Evolutionary conservation across 2,329 filamentous ascomycete genomes (phyloP).

Genomic region (Colletotrichum magnum): DNA sequence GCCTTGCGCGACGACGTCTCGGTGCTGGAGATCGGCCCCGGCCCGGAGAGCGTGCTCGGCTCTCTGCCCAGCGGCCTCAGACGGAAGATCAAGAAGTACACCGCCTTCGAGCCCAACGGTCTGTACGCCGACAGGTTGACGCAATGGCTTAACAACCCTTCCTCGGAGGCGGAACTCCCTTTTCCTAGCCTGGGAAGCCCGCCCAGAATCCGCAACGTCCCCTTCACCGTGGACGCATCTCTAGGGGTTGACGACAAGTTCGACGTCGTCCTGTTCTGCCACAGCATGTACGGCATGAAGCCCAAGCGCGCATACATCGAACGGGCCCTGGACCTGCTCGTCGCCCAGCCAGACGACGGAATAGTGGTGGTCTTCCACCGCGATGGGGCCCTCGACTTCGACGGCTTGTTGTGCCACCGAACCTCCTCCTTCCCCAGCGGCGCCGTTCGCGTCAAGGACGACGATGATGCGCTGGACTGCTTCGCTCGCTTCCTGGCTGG

Average conservation of each 20-base stretch:
- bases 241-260: slow-evolving; percentile 54
- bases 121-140: slow-evolving; percentile 61
- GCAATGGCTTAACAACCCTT: slow-evolving; percentile 54
- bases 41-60: slow-evolving; percentile 67
- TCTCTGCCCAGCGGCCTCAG: slow-evolving; percentile 59
- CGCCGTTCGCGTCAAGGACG: slow-evolving; percentile 57
- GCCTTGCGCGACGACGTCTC: slow-evolving; percentile 60
- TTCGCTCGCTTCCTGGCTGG: slow-evolving; percentile 69
- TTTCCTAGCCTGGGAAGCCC: slow-evolving; percentile 58
- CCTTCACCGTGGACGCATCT: no score
- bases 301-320: slow-evolving; percentile 62
- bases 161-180: slow-evolving; percentile 46
- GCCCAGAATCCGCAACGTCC: slow-evolving; percentile 50
- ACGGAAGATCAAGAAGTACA: slow-evolving; percentile 63
- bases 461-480: slow-evolving; percentile 60
- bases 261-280: slow-evolving; percentile 72
- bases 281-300: slow-evolving; percentile 74
- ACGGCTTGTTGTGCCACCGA: slow-evolving; percentile 63
- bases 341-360: slow-evolving; percentile 52
- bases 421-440: slow-evolving; percentile 63
- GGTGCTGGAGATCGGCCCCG: slow-evolving; percentile 72
- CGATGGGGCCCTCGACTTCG: slow-evolving; percentile 57
- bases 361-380: slow-evolving; percentile 70
- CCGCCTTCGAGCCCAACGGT: slow-evolving; percentile 67
- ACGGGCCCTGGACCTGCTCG: slow-evolving; percentile 63